phyloP scores from a whole-genome alignment of 2,329 filamentous ascomycete genomes.

The Aspergillus fumigatus region DNA sequence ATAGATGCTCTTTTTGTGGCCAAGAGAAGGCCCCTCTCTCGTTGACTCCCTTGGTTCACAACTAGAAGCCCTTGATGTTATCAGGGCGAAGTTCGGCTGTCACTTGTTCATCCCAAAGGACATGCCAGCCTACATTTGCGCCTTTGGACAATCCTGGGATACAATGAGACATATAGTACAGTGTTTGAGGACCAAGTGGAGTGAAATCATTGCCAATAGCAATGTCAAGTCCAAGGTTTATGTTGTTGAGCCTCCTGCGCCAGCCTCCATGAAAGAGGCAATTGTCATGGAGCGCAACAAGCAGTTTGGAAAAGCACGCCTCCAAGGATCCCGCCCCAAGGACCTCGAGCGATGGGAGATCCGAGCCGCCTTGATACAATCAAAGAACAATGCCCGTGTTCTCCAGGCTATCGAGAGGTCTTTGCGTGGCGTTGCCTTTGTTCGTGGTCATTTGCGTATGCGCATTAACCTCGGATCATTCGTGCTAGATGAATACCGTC shows the following conservation, averaged over 20 bases:
- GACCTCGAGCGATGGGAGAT: constrained; percentile 20
- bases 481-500: constrained; percentile 33
- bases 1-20: constrained; percentile 44
- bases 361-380: constrained; percentile 17
- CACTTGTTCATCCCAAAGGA: constrained; percentile 37
- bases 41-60: constrained; percentile 38
- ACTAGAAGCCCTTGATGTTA: constrained; percentile 42
- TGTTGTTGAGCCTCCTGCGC: constrained; percentile 27
- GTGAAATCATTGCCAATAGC: constrained; percentile 22
- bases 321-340: constrained; percentile 17
- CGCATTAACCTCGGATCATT: constrained; percentile 41
- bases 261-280: constrained; percentile 15
- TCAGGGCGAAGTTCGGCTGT: constrained; percentile 39
- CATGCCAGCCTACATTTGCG: constrained; percentile 26
- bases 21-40: constrained; percentile 37
- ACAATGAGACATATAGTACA: constrained; percentile 35
- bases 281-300: constrained; percentile 21
- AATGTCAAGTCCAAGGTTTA: constrained; percentile 31
- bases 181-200: constrained; percentile 24
- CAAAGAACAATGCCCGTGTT: constrained; percentile 28
- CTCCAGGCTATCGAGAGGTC: constrained; percentile 27
- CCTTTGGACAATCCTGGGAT: constrained; percentile 28
- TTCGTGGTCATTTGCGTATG: constrained; percentile 37
- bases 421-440: constrained; percentile 27
- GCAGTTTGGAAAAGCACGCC: constrained; percentile 14